Base-by-base conservation (phyloP, 495 filamentous ascomycete genomes). In the Aspergillus egyptiacus region DNA sequence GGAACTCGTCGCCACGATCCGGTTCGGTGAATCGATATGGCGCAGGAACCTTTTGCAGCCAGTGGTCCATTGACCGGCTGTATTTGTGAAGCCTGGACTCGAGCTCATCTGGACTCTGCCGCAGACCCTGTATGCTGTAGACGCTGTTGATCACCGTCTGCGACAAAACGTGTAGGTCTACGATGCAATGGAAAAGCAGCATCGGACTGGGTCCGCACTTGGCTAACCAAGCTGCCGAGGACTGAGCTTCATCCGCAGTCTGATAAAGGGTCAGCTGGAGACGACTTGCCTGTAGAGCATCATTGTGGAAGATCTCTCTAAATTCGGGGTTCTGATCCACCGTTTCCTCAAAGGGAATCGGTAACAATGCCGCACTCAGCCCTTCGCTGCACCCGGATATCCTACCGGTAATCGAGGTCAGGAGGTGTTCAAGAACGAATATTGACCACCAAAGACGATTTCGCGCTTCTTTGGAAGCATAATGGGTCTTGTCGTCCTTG, bases 381-480 rank as follows among this genome's bases (percentile, higher is more conserved):
- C 58, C 56, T 48, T 80, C 74, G 6, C 71, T 58, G 27, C 82
- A 73, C 34, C 72, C 72, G 18, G 75, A 75, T 6, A 79, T 76
- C n/a, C 82, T 73, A 2, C 82, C 82, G 5, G 78, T 82, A 57
- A 83, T 79, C 6, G 72, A 66, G 30, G 72, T 70, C n/a, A 86
- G 61, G 5, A 75, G 53, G 32, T 79, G 69, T 43, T 85, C 82
- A 7, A 84, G 59, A 2, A 66, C 68, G 48, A 76, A 82, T 9
- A 86, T 59, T 0, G 81, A 75, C 76, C 80, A 85, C 81, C 81
- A 86, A 8, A 85, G 66, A 3, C 80, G 78, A 32, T 70, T 64
- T 8, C 82, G 70, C 14, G 75, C 70, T 62, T 85, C 82, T 57
- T 76, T 81, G 4, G 81, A 70, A 3, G 64, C 58, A 24, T 73